These are phyloP conservation scores for Thymus quinquecostatus DNA, from an alignment of 257 asterid genomes.

Conservation along the genomic window DNA sequence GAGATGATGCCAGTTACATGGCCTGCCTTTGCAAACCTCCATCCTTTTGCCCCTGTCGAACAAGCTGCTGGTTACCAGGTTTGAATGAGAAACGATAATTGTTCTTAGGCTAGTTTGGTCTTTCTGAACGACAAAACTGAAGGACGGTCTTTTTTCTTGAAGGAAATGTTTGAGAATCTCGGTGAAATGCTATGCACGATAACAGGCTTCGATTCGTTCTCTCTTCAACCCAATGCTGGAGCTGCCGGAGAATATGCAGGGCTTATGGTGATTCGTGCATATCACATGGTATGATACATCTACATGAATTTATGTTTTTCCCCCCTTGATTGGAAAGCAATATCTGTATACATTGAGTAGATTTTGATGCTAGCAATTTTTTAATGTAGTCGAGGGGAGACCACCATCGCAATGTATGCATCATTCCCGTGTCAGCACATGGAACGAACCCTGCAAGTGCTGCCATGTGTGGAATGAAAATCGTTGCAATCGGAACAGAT, in stretches of 20 bases:
- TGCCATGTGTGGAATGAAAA: constrained; percentile 98
- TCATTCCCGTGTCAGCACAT: constrained; percentile 97
- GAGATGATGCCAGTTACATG: constrained; percentile 98
- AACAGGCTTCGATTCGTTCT: constrained; percentile 90
- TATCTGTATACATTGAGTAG: not conserved
- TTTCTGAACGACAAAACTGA: constrained; percentile 26
- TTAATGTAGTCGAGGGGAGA: constrained; percentile 84
- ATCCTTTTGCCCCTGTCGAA: constrained; percentile 82
- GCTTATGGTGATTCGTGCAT: constrained; percentile 94
- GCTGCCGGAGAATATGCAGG: constrained; percentile 99
- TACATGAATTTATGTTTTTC: not conserved
- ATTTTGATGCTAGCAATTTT: not conserved
- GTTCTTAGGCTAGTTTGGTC: not conserved
- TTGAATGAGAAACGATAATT: not conserved
- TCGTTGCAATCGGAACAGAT: constrained; percentile 94
- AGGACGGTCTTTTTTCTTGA: constrained; percentile 28
- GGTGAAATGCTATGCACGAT: constrained; percentile 84
- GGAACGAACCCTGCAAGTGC: constrained; percentile 99
- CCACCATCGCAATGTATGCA: constrained; percentile 88
- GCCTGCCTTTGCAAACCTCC: constrained; percentile 76
- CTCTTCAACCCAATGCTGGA: constrained; percentile 97
- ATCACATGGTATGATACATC: constrained; percentile 71
- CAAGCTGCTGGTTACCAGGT: constrained; percentile 91
- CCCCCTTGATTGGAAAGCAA: not conserved
- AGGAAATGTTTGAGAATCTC: constrained; percentile 91